Evolutionary conservation across 345 rosid genomes (phyloP).

Genomic region (Bruguiera parviflora): DNA sequence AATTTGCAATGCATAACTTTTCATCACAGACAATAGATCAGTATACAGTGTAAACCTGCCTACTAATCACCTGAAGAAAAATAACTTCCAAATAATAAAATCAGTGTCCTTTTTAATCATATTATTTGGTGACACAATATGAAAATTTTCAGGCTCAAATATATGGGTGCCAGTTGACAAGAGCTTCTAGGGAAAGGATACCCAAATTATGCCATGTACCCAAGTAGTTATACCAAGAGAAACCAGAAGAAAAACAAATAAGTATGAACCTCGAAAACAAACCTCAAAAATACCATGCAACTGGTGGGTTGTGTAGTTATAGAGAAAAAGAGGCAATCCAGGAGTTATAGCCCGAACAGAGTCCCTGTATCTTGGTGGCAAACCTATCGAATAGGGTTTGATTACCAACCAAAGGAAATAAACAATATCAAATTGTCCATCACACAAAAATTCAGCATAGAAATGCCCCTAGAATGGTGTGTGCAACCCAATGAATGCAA

Average conservation of each 20-base stretch:
- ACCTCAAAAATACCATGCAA: conserved; percentile 99
- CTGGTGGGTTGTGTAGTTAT: conserved; percentile 95
- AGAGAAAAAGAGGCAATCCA: conserved; percentile 92
- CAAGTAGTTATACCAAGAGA: neutral
- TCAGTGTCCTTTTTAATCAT: too few relatives aligned
- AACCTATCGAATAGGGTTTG: conserved; percentile 43
- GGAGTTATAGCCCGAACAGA: conserved; percentile 98
- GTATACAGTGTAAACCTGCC: too few relatives aligned
- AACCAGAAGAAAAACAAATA: neutral
- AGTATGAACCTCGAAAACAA: conserved; percentile 21
- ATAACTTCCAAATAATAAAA: too few relatives aligned
- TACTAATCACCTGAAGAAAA: too few relatives aligned
- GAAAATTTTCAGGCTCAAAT: too few relatives aligned
- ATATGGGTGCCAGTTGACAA: too few relatives aligned
- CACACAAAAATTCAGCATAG: neutral
- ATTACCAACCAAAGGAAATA: too few relatives aligned
- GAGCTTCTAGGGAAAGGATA: neutral
- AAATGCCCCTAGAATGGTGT: too few relatives aligned
- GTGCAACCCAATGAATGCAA: too few relatives aligned
- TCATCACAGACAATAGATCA: too few relatives aligned
- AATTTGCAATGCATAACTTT: conserved; percentile 7
- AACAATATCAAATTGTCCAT: too few relatives aligned
- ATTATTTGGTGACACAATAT: too few relatives aligned
- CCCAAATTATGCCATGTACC: neutral
- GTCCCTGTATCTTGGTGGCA: conserved; percentile 96